These are phyloP conservation scores for Euclidium syriacum DNA, from an alignment of 345 rosid genomes.

Conservation along the genomic window DNA sequence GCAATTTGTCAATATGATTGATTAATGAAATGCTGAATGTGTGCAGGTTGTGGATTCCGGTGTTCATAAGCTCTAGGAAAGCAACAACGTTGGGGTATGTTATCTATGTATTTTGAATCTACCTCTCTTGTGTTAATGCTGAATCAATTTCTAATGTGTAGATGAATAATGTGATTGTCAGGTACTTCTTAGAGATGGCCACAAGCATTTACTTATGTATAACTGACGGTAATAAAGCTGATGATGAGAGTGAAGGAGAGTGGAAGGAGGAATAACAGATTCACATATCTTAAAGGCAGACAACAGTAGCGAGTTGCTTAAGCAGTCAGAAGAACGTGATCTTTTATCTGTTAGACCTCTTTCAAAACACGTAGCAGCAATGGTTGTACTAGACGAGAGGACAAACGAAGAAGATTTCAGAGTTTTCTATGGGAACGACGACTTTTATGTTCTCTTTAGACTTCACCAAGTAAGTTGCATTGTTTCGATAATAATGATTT, in stretches of 20 bases:
- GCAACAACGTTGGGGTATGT: constrained; percentile 88
- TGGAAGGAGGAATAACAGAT: constrained; percentile 56
- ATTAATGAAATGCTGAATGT: not conserved
- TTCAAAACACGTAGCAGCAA: constrained; percentile 53
- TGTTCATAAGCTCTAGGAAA: constrained; percentile 83
- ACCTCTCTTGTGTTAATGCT: too few species aligned
- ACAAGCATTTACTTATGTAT: too few species aligned
- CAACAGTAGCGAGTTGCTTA: constrained; percentile 32
- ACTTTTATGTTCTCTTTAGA: constrained; percentile 83
- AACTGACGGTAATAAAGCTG: constrained; percentile 75
- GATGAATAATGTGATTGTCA: not conserved
- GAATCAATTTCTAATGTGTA: not conserved
- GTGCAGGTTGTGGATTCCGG: constrained; percentile 97
- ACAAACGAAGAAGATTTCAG: constrained; percentile 35
- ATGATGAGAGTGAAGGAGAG: constrained; percentile 95
- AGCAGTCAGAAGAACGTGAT: constrained; percentile 60
- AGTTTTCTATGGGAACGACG: constrained; percentile 87
- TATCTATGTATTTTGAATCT: not conserved
- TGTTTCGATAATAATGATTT: constrained; percentile 6
- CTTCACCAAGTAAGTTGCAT: constrained; percentile 75
- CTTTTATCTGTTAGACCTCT: constrained; percentile 86
- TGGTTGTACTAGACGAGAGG: constrained; percentile 35
- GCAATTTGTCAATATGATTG: not conserved
- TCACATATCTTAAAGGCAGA: constrained; percentile 50
- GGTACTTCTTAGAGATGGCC: too few species aligned